phyloP scores from a whole-genome alignment of 768 basidiomycete species.

The Melanogaster broomeanus region DNA sequence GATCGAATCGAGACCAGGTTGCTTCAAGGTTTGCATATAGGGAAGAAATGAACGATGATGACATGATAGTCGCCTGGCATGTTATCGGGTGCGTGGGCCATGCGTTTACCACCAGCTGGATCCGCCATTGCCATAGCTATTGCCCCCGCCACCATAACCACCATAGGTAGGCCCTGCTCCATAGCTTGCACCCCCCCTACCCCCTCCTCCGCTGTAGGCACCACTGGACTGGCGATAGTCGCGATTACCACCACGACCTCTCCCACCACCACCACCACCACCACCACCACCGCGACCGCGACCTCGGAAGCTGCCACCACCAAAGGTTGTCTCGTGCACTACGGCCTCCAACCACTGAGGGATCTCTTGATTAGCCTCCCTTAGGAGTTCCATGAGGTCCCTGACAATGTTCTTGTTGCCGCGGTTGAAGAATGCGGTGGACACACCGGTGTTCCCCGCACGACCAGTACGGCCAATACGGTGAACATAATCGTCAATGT shows the following conservation, averaged over 20 bases:
- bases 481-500: slow-evolving; percentile 99
- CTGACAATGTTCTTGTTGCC: slow-evolving; percentile 91
- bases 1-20: slow-evolving; percentile 18
- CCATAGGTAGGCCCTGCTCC: slow-evolving; percentile 35
- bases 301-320: slow-evolving; percentile 50
- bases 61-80: slow-evolving; percentile 9
- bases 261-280: slow-evolving; percentile 45
- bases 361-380: slow-evolving; percentile 96
- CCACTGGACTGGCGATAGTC: slow-evolving; percentile 34
- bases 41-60: slow-evolving; percentile 2
- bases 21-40: slow-evolving; percentile 12
- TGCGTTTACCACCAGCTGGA: slow-evolving; percentile 51
- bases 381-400: slow-evolving; percentile 89
- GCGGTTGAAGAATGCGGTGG: slow-evolving; percentile 95
- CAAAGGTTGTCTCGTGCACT: slow-evolving; percentile 78
- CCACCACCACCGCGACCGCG: slow-evolving; percentile 60
- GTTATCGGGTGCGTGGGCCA: background rate
- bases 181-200: slow-evolving; percentile 48
- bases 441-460: slow-evolving; percentile 95
- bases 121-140: slow-evolving; percentile 32
- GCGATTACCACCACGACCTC: slow-evolving; percentile 38
- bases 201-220: slow-evolving; percentile 31
- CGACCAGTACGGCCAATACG: slow-evolving; percentile 98
- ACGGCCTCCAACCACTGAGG: slow-evolving; percentile 90
- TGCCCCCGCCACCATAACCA: slow-evolving; percentile 29